A percentile compares a stretch with the other conserved stretches of the same genome.
Conservation (phyloP, 2,329 filamentous ascomycete species). For the Setomelanomma holmii region DNA sequence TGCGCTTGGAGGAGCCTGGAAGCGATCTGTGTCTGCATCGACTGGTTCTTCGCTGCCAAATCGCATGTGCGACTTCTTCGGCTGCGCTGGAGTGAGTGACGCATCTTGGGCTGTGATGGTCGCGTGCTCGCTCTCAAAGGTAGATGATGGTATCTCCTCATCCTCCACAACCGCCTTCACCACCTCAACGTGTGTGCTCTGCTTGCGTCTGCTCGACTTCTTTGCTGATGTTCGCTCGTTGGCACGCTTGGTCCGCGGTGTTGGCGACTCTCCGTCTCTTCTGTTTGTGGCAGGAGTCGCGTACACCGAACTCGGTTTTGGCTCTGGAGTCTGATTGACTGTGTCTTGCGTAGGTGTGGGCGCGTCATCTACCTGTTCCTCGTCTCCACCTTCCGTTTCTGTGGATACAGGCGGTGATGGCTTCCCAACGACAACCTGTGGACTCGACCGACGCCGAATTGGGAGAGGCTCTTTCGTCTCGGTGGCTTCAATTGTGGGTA, state of each 20-base stretch:
- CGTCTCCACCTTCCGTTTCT: slow-evolving; percentile 6
- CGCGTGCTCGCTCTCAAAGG: slow-evolving; percentile 33
- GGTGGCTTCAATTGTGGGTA: slow-evolving; percentile 6
- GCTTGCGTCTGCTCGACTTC: slow-evolving; percentile 23
- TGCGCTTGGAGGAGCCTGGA: slow-evolving; percentile 8
- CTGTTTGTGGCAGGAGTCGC: slow-evolving; percentile 33
- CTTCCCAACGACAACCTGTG: slow-evolving; percentile 29
- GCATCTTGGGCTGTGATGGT: slow-evolving; percentile 22
- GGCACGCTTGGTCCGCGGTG: slow-evolving; percentile 23
- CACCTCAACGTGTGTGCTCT: slow-evolving; percentile 13
- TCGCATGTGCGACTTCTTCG: slow-evolving; percentile 36
- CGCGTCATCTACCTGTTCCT: slow-evolving; percentile 15
- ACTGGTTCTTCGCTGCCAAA: slow-evolving; percentile 47
- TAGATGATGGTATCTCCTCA: slow-evolving; percentile 39
- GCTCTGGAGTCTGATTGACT: slow-evolving; percentile 31
- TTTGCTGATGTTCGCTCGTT: slow-evolving; percentile 22
- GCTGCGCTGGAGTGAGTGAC: slow-evolving; percentile 12
- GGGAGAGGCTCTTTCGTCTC: slow-evolving; percentile 21
- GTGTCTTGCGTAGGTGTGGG: slow-evolving; percentile 22
- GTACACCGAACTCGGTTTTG: slow-evolving; percentile 26
- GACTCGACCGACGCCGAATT: slow-evolving; percentile 30
- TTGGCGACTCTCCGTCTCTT: slow-evolving; percentile 30
- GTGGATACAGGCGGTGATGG: slow-evolving; percentile 16
- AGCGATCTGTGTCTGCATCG: slow-evolving; percentile 9
- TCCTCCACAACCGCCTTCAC: slow-evolving; percentile 5